Base-by-base conservation (phyloP, 176 grass and related monocot genomes). In the Oropetium thomaeum region DNA sequence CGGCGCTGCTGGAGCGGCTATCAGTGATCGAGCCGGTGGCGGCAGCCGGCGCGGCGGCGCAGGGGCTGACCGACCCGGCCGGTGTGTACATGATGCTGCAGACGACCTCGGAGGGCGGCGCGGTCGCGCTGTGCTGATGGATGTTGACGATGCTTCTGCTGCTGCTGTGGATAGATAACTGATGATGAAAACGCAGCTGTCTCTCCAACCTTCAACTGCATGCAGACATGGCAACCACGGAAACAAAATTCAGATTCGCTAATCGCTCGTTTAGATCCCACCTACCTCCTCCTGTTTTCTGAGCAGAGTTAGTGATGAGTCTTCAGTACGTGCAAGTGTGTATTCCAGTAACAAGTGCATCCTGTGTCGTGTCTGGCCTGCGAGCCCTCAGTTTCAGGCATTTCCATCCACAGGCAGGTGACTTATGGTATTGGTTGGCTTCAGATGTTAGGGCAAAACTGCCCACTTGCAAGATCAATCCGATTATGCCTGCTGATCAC, bases 61-160 rank as follows among this genome's bases (percentile, higher is more conserved):
- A 63, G 70, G 75, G 82, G 40, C 65, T 83, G 42, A 63, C 67
- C 53, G 85, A 88, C 29, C 77, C 52, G 45, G 52, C 73, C 5
- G 73, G 74, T 65, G 79, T 92, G 75, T 92, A 84, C 83, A 89
- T 89, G 79, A 89, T 92, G 83, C 79, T 89, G 57, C 70, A 85
- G 70, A 39, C 86, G 19, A 67, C 69, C 34, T 73, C 82, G 26
- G 86, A 92, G 26, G 86, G 89, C 20, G 59, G 82, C 43, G 82
- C 86, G 3, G 87, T 92, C 16, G 86, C 90, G 62, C 68, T 92
- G 69, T 92, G 86, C 70, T 92, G 71, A 83, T 66, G 60, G 27
- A 33, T 17, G 17, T 2, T 42, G 38, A 4, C 5, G 41, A n/a
- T n/a, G n/a, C n/a, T n/a, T n/a, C 20, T 66, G 72, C 0, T 65